Evolutionary conservation across 2,329 filamentous ascomycete species (phyloP), one percentile per base, ranked within the genome.

Genomic region (Monosporascus ibericus): DNA sequence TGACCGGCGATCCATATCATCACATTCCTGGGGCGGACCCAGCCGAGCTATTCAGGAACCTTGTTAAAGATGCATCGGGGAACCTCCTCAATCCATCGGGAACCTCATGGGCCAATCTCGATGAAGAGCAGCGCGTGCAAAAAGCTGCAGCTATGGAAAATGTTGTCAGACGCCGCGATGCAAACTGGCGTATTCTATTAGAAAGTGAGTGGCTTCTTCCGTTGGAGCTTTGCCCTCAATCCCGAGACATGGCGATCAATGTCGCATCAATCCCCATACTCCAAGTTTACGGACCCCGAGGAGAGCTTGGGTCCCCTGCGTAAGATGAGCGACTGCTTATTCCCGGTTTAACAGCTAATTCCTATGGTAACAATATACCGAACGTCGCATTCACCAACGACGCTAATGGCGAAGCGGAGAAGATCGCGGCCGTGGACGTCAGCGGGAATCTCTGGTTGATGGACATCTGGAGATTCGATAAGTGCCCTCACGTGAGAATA

Each of bases 301-400:
- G 30, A 11, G 30, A 34, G 30, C 30, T 42, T 42, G 14, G 5
- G 39, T 6, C 39, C 39, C 39, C 22, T 24, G 39, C 18, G 39
- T 34, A 34, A 34, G 30, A 34, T 34, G 30, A 11, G 30, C 30
- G 9, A 34, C 11, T 34, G 30, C 30, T 34, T 34, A 34, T 11
- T 14, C 20, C 17, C 18, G 22, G 30, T 27, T 30, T 46, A 17
- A 46, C 42, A 46, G 42, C 79, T 0, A 71, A 70, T 1, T 36
- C 18, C 0, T 47, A 53, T 0, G 75, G 73, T 0, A 57, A 66
- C 37, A 83, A 84, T 46, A 71, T 82, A 1, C 80, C 80, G 6
- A 79, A 74, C 49, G 64, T 84, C n/a, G 68, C 72, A 25, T 81
- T 84, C 55, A 61, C 73, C 48, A 73, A 75, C 49, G 71, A 79